These are phyloP conservation scores for Gymnopus androsaceus DNA, from an alignment of 1,284 basidiomycete genomes.

Conservation along the genomic window DNA sequence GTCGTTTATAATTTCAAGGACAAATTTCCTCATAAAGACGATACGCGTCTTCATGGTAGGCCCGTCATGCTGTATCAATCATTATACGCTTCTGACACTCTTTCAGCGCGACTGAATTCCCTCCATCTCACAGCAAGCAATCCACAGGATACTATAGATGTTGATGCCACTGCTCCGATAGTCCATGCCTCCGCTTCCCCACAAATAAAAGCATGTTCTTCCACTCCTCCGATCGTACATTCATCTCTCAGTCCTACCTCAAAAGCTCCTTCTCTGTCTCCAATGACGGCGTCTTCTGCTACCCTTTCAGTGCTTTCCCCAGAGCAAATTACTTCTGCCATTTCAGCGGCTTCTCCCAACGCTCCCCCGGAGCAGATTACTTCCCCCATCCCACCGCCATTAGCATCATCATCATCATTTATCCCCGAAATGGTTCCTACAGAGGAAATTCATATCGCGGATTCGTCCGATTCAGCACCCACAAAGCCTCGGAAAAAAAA, in stretches of 20 bases:
- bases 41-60: neutral
- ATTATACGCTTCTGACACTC: neutral
- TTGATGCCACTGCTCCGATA: neutral
- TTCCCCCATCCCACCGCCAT: neutral
- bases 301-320: too few relatives aligned
- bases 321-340: too few relatives aligned
- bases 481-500: conserved; percentile 6
- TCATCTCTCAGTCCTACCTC: neutral
- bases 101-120: neutral
- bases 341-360: too few relatives aligned
- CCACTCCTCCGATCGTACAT: too few relatives aligned
- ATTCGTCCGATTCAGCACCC: neutral
- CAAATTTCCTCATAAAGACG: neutral
- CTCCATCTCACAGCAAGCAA: neutral
- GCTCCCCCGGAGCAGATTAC: too few relatives aligned
- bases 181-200: too few relatives aligned
- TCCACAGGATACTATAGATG: neutral
- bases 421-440: neutral
- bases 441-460: too few relatives aligned
- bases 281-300: too few relatives aligned
- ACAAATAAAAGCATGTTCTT: too few relatives aligned
- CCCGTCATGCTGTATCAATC: neutral
- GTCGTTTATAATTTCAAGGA: neutral
- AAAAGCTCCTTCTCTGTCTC: too few relatives aligned
- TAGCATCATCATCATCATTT: neutral